phyloP scores from a whole-genome alignment of 805 yeast genomes.

The Ascoidea tarda region DNA sequence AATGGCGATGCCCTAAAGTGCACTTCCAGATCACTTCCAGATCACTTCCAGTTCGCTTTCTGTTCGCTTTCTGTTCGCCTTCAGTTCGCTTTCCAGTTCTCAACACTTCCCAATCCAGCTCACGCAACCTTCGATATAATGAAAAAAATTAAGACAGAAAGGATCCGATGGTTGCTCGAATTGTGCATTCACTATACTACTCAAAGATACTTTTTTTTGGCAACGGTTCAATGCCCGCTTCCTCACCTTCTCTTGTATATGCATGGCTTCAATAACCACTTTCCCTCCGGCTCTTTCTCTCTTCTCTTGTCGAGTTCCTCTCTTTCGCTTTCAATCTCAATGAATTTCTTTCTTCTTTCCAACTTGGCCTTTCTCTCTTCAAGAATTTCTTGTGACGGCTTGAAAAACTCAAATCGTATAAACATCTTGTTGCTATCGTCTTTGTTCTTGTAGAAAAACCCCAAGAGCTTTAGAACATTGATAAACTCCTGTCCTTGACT shows the following conservation, averaged over 20 bases:
- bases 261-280: constrained; percentile 91
- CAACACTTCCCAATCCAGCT: too few relatives aligned
- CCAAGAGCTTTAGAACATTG: constrained; percentile 57
- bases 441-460: constrained; percentile 79
- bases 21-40: too few relatives aligned
- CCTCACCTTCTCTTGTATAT: constrained; percentile 73
- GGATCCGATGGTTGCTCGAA: too few relatives aligned
- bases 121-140: too few relatives aligned
- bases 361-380: constrained; percentile 47
- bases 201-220: too few relatives aligned
- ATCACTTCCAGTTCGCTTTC: too few relatives aligned
- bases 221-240: too few relatives aligned
- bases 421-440: constrained; percentile 89
- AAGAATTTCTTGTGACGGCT: constrained; percentile 60
- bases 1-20: too few relatives aligned
- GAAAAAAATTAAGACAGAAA: too few relatives aligned
- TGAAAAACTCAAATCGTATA: constrained; percentile 85
- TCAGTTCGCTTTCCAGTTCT: too few relatives aligned
- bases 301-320: constrained; percentile 46
- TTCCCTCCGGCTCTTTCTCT: constrained; percentile 50
- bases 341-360: constrained; percentile 49
- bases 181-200: too few relatives aligned
- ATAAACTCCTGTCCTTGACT: constrained; percentile 63
- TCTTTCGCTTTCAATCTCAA: constrained; percentile 54
- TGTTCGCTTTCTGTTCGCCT: too few relatives aligned